A percentile compares a stretch with the other conserved stretches of the same genome.
phyloP scores from a whole-genome alignment of 73 alveolate genomes.

The Durusdinium trenchii region DNA sequence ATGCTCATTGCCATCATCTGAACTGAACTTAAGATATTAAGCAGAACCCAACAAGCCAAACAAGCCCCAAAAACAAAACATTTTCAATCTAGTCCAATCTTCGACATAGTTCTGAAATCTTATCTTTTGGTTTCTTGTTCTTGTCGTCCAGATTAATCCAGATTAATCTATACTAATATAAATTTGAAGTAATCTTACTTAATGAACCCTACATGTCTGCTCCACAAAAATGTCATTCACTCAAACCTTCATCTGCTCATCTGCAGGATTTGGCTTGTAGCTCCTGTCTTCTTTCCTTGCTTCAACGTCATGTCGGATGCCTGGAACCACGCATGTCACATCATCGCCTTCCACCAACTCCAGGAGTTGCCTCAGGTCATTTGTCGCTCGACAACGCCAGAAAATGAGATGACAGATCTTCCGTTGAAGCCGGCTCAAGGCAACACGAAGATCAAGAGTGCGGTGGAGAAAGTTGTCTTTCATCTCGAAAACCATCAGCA shows the following conservation, averaged over 20 bases:
- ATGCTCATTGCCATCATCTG: too few relatives aligned
- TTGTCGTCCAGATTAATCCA: too few relatives aligned
- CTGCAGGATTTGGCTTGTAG: background rate
- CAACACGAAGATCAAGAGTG: background rate
- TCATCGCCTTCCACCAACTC: background rate
- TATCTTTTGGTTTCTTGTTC: too few relatives aligned
- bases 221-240: background rate
- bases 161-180: background rate
- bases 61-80: too few relatives aligned
- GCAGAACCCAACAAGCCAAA: too few relatives aligned
- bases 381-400: background rate
- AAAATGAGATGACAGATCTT: background rate
- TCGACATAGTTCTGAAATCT: too few relatives aligned
- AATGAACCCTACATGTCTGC: background rate
- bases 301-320: background rate
- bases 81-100: too few relatives aligned
- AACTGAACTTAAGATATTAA: too few relatives aligned
- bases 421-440: background rate
- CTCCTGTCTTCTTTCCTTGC: background rate
- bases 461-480: background rate
- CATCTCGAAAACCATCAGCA: background rate
- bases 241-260: background rate
- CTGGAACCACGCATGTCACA: background rate
- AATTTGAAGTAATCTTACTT: too few relatives aligned
- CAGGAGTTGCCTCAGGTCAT: background rate